Evolutionary conservation across 2,329 filamentous ascomycete genomes (phyloP), one percentile per base, ranked within the genome.

Genomic region (Xylaria sp.): DNA sequence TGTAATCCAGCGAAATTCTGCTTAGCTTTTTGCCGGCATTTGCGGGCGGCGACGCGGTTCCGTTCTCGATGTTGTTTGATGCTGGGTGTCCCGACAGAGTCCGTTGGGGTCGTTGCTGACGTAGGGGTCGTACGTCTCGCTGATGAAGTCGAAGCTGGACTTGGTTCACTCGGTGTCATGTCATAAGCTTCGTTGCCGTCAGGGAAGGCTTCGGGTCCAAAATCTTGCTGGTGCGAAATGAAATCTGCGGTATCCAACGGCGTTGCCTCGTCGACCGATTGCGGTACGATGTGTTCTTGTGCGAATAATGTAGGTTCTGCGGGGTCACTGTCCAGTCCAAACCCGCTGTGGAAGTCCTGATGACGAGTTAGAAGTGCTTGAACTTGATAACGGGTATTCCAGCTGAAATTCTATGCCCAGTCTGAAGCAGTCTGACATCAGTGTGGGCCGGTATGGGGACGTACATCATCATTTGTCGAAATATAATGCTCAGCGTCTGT

Each of bases 1-100:
- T 75, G 71, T 7, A 76, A 65, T 0, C 68, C 66, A 0, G 58
- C 47, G 29, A 67, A 61, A 42, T 69, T 73, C 4, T 65, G 63
- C 55, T 73, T 74, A 5, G 74, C 71, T 50, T 74, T 75, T 38
- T 73, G 71, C 6, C 74, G 73, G 45, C 73, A 75, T 56, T 74
- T 75, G 27, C 72, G 69, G 25, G 74, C 73, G 2, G 74, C 73
- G 17, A 72, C 69, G 1, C 74, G 72, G 36, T 75, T 75, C 20
- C 68, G 70, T 33, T 75, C 74, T 15, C 74, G 73, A 59, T 73
- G 72, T 1, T 69, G 65, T 20, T 66, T 68, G 29, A 45, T 39
- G n/a, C 49, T 57, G 7, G 58, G n/a, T 51, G 31, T 4, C 2
- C 44, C 53, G 50, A 42, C 31, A 15, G 33, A 20, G 22, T 61